Percentiles rank a stretch among this genome's conserved stretches.
Conservation (phyloP, 352 stramenopile species). For the Phytopythium cucurbitacearum region DNA sequence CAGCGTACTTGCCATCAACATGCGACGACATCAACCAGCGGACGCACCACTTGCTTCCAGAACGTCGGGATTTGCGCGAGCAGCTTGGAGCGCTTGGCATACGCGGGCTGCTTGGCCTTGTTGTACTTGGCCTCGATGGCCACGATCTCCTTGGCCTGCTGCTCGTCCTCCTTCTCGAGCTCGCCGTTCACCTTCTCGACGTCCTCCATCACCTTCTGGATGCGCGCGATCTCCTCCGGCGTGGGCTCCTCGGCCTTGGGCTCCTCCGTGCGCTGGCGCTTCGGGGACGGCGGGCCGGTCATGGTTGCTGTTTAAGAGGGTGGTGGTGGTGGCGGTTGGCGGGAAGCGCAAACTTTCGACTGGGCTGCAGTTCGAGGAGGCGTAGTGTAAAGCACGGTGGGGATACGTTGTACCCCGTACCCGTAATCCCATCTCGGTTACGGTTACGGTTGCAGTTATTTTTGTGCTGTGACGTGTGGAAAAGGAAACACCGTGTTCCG, state of each 20-base stretch:
- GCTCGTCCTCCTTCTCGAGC: constrained; percentile 59
- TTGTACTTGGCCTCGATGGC: constrained; percentile 80
- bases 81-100: constrained; percentile 63
- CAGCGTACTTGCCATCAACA: constrained; percentile 3
- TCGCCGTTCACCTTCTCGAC: constrained; percentile 53
- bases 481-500: too few species aligned
- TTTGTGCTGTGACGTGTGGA: too few species aligned
- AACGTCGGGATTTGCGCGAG: constrained; percentile 62
- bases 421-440: too few species aligned
- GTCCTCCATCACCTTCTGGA: constrained; percentile 53
- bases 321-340: not conserved
- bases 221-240: constrained; percentile 29
- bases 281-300: constrained; percentile 54
- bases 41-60: constrained; percentile 72
- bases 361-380: too few species aligned
- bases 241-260: constrained; percentile 9
- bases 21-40: not conserved
- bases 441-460: too few species aligned
- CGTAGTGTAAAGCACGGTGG: too few species aligned
- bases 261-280: constrained; percentile 72
- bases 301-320: constrained; percentile 18
- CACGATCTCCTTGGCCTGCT: constrained; percentile 62
- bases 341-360: not conserved
- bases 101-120: constrained; percentile 52
- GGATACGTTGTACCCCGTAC: too few species aligned